These are phyloP conservation scores for Trichopus zeylanicus DNA, from an alignment of 116 monocot genomes.

Conservation along the genomic window DNA sequence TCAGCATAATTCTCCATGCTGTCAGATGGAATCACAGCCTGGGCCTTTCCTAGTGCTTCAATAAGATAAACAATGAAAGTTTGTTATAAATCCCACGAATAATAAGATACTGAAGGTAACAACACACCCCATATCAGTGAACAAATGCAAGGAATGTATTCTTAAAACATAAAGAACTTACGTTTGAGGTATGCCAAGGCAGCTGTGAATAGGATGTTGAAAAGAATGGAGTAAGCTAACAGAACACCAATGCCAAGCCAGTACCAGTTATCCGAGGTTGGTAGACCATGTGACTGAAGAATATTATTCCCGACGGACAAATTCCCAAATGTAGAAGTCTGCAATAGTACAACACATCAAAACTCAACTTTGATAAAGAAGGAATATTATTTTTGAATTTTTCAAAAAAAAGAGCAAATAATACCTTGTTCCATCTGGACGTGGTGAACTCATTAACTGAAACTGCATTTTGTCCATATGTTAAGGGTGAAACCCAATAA, in stretches of 20 bases:
- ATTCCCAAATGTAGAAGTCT: slow-evolving; percentile 28
- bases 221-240: slow-evolving; percentile 20
- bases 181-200: slow-evolving; percentile 1
- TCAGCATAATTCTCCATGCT: too few species aligned
- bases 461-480: slow-evolving; percentile 34
- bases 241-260: slow-evolving; percentile 35
- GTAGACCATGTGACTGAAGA: slow-evolving; percentile 24
- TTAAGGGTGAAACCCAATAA: slow-evolving; percentile 33
- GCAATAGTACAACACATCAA: background rate
- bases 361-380: background rate
- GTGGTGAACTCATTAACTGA: slow-evolving; percentile 39
- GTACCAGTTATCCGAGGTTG: slow-evolving; percentile 7
- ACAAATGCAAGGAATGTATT: background rate
- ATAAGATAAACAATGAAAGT: too few species aligned
- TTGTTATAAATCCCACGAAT: too few species aligned
- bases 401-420: background rate
- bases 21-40: too few species aligned
- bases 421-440: slow-evolving; percentile 28
- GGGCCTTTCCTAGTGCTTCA: too few species aligned
- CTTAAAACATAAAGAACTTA: background rate
- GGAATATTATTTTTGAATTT: background rate
- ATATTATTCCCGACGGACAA: slow-evolving; percentile 27
- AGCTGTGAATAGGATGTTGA: slow-evolving; percentile 11
- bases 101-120: background rate
- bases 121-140: background rate